Base-by-base conservation (phyloP, 2,329 filamentous ascomycete species). In the Calonectria naviculata region DNA sequence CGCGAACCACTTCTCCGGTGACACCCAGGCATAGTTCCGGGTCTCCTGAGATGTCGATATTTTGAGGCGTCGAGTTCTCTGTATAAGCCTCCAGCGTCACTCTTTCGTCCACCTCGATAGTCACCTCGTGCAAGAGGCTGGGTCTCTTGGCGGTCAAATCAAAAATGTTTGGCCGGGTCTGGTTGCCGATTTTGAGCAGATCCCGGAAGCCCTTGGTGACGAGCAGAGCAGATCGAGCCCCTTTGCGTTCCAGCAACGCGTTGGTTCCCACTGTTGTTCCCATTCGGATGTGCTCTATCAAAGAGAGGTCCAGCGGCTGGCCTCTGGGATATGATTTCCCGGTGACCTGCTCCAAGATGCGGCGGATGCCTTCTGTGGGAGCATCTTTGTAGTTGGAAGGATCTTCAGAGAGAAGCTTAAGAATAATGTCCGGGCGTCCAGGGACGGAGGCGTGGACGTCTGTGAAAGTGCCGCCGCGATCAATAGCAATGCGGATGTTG, bases 141-240 rank as follows among this genome's bases (percentile, higher is more conserved):
- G 95, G 95, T 80, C 95, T 95, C 76, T 89, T 88, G 75, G 98
- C 97, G n/a, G 93, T 93, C 49, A 98, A 85, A 80, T 97, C 95
- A 78, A 98, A 98, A 76, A 98, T 97, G 80, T 93, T 92, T 17
- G 95, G 95, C 47, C 95, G 88, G n/a, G 92, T 94, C 85, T 98
- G 95, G 82, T 97, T 97, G 17, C 95, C 95, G 80, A 98, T 98
- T 67, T 92, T 89, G 24, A 97, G 86, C 77, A 94, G 96, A 81
- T 98, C 95, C 74, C 91, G 44, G 29, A 69, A 94, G 0, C 93
- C 93, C 72, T 89, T 91, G 4, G 91, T 94, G 7, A 93, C 91
- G 6, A 94, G 86, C 78, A 94, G 86, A 3, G 92, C 93, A 74
- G 93, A 91, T 60, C 87, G 88, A 78, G 93, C 92, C 31, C 93